Conservation (phyloP, 805 yeast species). For the Myxozyma kluyveri region DNA sequence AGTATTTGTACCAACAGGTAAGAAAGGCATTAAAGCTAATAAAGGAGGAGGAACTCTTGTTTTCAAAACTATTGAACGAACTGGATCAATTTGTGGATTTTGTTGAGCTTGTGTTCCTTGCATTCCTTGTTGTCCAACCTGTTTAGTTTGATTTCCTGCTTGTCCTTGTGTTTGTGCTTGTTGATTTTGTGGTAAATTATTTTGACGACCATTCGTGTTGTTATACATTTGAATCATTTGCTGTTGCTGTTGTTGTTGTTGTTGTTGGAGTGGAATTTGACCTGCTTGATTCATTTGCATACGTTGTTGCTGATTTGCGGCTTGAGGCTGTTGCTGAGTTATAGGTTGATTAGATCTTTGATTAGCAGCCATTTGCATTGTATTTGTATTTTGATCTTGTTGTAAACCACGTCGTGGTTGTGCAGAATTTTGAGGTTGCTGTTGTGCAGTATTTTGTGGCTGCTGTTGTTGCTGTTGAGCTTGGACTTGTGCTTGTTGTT, state of each 20-base stretch:
- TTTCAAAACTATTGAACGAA: constrained; percentile 46
- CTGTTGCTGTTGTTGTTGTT: constrained; percentile 15
- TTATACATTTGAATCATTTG: constrained; percentile 15
- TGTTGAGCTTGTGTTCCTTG: constrained; percentile 2
- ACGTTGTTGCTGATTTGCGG: constrained; percentile 8
- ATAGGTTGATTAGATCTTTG: constrained; percentile 20
- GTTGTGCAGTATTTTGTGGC: constrained; percentile 19
- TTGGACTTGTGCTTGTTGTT: constrained; percentile 11
- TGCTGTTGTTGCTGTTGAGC: constrained; percentile 9
- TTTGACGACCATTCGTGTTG: constrained; percentile 32
- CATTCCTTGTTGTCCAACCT: constrained; percentile 29
- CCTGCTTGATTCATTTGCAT: constrained; percentile 1
- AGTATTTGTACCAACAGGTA: constrained; percentile 75
- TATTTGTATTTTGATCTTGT: constrained; percentile 22
- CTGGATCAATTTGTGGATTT: constrained; percentile 14
- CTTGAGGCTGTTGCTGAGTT: constrained; percentile 1
- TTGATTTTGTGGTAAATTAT: constrained; percentile 1
- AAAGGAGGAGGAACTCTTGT: constrained; percentile 71
- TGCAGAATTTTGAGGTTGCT: constrained; percentile 12
- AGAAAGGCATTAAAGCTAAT: constrained; percentile 63
- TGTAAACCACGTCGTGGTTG: constrained; percentile 1
- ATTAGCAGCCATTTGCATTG: constrained; percentile 19
- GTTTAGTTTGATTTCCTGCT: not conserved
- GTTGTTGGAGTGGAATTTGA: constrained; percentile 5
- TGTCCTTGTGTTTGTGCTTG: constrained; percentile 2